Base-by-base conservation (phyloP, 2,329 filamentous ascomycete species). In the Penicillium corylophilum region DNA sequence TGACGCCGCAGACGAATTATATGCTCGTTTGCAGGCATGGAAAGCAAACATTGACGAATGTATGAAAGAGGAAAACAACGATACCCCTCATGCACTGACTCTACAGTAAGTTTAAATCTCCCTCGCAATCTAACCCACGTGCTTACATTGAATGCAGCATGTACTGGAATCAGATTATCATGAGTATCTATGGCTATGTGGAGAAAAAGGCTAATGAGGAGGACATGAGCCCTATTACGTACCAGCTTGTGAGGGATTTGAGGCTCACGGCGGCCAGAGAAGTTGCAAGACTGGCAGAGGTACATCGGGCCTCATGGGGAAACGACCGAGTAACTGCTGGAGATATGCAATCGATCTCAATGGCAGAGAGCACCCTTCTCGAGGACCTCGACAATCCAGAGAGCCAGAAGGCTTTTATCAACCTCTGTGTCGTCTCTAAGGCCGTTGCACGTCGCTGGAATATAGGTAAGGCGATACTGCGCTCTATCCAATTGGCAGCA, bases 11-110 rank as follows among this genome's bases (percentile, higher is more conserved):
- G 33, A 7, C 7, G n/a, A 35, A 9, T 3, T 35, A 35, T 9
- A 35, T 7, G n/a, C 33, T 18, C n/a, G n/a, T 35, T n/a, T 18
- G 6, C 3, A 35, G 6, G 33, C n/a, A 18, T 35, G 33, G 33
- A 33, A 33, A n/a, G 1, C 64, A 63, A 4, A 16, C 48, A n/a
- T 35, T 35, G 8, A 35, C n/a, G 33, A 35, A 5, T 16, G n/a
- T 9, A 35, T 35, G 7, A 35, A 6, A 18, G 33, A 16, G n/a
- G n/a, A 35, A 35, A 35, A 35, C n/a, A 35, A 16, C 7, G 10
- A 18, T 3, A 16, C n/a, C 8, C 33, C 33, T 16, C 33, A 35
- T 9, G 33, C n/a, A 8, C 33, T 35, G 33, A n/a, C n/a, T 35
- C n/a, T 35, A 3, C 33, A 35, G 33, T 35, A 35, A 3, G 33